Evolutionary conservation across 1,139 yeast genomes (phyloP), one percentile per base, ranked within the genome.

Genomic region (Taphrina flavorubra): DNA sequence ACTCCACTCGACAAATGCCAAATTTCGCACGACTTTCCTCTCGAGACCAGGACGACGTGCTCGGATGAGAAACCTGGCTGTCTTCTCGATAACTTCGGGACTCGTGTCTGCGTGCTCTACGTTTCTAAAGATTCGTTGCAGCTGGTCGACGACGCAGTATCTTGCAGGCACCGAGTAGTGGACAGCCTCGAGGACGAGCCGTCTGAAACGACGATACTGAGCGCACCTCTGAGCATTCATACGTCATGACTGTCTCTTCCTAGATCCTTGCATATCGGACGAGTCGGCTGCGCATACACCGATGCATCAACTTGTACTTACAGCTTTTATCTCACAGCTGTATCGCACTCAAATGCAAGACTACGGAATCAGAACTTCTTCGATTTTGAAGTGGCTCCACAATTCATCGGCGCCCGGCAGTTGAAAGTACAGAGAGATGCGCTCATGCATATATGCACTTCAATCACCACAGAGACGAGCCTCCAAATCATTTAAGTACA

Each of bases 141-240:
- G 31, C 11, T 34, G 31, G 16, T 18, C 16, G 18, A 44, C 31
- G 56, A 63, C 40, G 6, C 53, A 42, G 42, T 63, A 55, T 7
- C 61, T 49, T 6, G 61, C 61, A 11, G 67, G 67, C 16, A 44
- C 39, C 25, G 61, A 34, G 56, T 55, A 63, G 18, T 55, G 61
- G 20, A 63, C 67, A 18, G 61, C 67, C 20, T 34, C 53, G 37
- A 63, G 51, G 14, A 37, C 51, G 2, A 63, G 58, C 10, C 67
- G 49, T 39, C 67, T 37, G n/a, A 57, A 53, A 13, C 36, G 42
- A 2, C 67, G 42, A 25, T 53, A 63, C 13, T 46, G 40, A 25
- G 58, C 42, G 11, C 67, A 40, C 16, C 36, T 44, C 14, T 18
- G 37, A 34, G 53, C 61, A 46, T 63, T 36, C 67, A 63, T 63